Percentiles rank a stretch among this genome's conserved stretches.
These are phyloP conservation scores for Cercospora beticola DNA, from an alignment of 2,329 filamentous ascomycete species.

Conservation along the genomic window DNA sequence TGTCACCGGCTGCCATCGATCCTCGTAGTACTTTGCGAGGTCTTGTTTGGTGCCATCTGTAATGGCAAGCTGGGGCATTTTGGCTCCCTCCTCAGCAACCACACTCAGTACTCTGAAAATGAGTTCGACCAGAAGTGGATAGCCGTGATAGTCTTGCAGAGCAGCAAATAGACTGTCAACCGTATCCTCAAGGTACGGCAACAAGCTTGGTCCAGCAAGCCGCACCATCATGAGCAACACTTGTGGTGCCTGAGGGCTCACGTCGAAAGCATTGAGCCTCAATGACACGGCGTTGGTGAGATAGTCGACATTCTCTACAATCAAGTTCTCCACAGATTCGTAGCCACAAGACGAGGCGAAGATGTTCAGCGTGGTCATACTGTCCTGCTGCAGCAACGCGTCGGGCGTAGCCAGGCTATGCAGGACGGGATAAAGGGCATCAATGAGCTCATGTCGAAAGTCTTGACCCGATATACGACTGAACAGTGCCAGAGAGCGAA, in stretches of 20 bases:
- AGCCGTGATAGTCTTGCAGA: slow-evolving; percentile 93
- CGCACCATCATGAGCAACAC: slow-evolving; percentile 93
- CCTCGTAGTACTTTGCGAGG: slow-evolving; percentile 1
- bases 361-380: slow-evolving; percentile 77
- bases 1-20: slow-evolving; percentile 34
- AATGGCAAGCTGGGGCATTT: slow-evolving; percentile 50
- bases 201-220: slow-evolving; percentile 74
- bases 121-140: slow-evolving; percentile 78
- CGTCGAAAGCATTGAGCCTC: slow-evolving; percentile 85
- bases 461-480: slow-evolving; percentile 64
- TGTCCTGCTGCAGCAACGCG: slow-evolving; percentile 70
- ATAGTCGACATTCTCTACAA: slow-evolving; percentile 92
- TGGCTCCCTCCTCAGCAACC: slow-evolving; percentile 78
- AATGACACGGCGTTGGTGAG: slow-evolving; percentile 90
- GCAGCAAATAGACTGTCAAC: slow-evolving; percentile 88
- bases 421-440: slow-evolving; percentile 86
- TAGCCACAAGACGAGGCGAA: slow-evolving; percentile 78
- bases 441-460: slow-evolving; percentile 84
- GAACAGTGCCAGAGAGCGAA: slow-evolving; percentile 77
- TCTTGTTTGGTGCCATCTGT: slow-evolving; percentile 36
- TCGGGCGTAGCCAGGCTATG: slow-evolving; percentile 78
- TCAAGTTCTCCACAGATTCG: slow-evolving; percentile 68
- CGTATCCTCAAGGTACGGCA: slow-evolving; percentile 89
- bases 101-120: slow-evolving; percentile 81
- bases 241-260: slow-evolving; percentile 85